Evolutionary conservation across 352 stramenopile species (phyloP), one percentile per base, ranked within the genome.

Genomic region (Phytophthora pluvialis): DNA sequence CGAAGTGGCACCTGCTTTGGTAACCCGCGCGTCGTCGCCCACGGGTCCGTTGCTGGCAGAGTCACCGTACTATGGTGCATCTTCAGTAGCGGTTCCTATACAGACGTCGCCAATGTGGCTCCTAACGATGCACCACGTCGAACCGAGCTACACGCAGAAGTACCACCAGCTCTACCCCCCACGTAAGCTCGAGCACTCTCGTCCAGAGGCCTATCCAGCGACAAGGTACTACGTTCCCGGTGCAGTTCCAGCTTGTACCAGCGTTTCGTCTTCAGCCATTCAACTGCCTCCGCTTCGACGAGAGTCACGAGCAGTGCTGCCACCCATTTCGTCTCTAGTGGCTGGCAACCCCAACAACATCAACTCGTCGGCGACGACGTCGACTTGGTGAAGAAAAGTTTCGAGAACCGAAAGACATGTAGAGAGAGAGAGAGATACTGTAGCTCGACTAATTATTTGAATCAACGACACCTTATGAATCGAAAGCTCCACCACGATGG

Each of bases 261-360:
- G 3, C 42, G 31, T 13, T 43, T 31, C 48, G n/a, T 39, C 46
- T 32, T 26, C 47, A 40, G 4, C 36, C 11, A 66, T 71, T 52
- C 36, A 64, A 5, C 31, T 88, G 48, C 78, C 78, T 38, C 74
- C 76, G 7, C 44, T 88, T 31, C 76, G 68, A 31, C 54, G 32
- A 35, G 77, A 84, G 48, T 25, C 60, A 10, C 65, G 70, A 38
- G 52, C 63, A 53, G 5, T 86, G 47, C 53, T 88, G n/a, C 79
- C 79, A 38, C 75, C 79, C 10, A 82, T 88, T 68, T 81, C 79
- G 51, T 88, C 79, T n/a, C 60, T 88, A 0, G 72, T 83, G 18
- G 48, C 40, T 13, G 46, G 29, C 15, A 51, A 55, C 15, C 60
- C 50, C 43, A 72, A 43, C 26, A 50, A 15, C 26, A 59, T 44